phyloP scores from a whole-genome alignment of 345 rosid genomes.

The Lepidium africanum region DNA sequence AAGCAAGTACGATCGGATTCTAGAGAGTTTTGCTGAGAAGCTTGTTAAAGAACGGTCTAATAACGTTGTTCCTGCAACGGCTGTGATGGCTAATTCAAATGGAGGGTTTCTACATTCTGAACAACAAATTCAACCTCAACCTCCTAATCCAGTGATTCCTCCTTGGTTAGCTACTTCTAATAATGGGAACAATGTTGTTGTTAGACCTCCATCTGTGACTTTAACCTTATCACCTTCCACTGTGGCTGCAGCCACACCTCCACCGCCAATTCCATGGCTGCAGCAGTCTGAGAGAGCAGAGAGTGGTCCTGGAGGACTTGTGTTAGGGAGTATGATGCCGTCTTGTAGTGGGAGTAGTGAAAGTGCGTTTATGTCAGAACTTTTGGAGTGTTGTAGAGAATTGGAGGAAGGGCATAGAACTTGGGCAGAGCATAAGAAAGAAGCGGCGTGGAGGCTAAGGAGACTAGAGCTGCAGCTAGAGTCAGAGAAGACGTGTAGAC shows the following conservation, averaged over 20 bases:
- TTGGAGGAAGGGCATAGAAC: slow-evolving; percentile 85
- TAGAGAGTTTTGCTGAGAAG: slow-evolving; percentile 93
- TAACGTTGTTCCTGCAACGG: slow-evolving; percentile 17
- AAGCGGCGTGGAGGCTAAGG: slow-evolving; percentile 89
- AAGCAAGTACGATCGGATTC: slow-evolving; percentile 80
- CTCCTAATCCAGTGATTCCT: slow-evolving; percentile 52
- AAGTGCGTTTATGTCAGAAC: slow-evolving; percentile 48
- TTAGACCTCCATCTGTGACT: slow-evolving; percentile 74
- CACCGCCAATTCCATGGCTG: slow-evolving; percentile 77
- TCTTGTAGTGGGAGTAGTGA: slow-evolving; percentile 38
- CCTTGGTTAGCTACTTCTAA: slow-evolving; percentile 85
- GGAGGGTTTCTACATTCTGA: slow-evolving; percentile 60
- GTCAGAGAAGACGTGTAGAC: slow-evolving; percentile 69
- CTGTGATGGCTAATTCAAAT: slow-evolving; percentile 71
- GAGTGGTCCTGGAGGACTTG: slow-evolving; percentile 34
- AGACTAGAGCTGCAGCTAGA: slow-evolving; percentile 90
- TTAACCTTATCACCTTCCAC: slow-evolving; percentile 77
- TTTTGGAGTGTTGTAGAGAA: slow-evolving; percentile 86
- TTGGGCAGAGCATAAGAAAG: slow-evolving; percentile 83
- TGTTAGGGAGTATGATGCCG: slow-evolving; percentile 40
- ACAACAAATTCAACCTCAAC: slow-evolving; percentile 23
- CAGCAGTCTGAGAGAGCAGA: slow-evolving; percentile 49
- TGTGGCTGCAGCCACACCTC: slow-evolving; percentile 53
- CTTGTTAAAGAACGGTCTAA: slow-evolving; percentile 64
- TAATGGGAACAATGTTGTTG: slow-evolving; percentile 32